These are phyloP conservation scores for Pleurotus giganteus DNA, from an alignment of 768 basidiomycete genomes.

Conservation along the genomic window DNA sequence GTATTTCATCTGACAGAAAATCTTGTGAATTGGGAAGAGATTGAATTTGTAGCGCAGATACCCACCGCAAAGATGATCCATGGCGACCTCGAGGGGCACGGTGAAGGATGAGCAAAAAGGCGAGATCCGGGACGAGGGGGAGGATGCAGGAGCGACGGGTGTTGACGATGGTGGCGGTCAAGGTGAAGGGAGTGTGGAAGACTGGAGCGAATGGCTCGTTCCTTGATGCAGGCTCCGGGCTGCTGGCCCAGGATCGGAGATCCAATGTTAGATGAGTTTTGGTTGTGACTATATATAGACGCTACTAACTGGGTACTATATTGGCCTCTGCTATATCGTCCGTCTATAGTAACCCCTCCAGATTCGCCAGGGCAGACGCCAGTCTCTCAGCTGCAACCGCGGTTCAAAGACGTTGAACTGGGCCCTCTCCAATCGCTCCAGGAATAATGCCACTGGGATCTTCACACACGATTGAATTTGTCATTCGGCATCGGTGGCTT, in stretches of 20 bases:
- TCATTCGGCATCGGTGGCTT: neutral
- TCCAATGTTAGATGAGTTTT: slow-evolving; percentile 1
- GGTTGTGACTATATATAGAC: neutral
- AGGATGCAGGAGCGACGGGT: slow-evolving; percentile 7
- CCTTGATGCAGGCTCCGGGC: slow-evolving; percentile 9
- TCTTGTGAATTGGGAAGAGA: slow-evolving; percentile 7
- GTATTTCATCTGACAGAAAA: slow-evolving; percentile 53
- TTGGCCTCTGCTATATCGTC: slow-evolving; percentile 29
- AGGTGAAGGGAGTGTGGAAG: slow-evolving; percentile 22
- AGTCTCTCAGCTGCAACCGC: slow-evolving; percentile 62
- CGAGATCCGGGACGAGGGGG: slow-evolving; percentile 12
- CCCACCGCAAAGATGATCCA: slow-evolving; percentile 71
- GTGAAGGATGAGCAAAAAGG: slow-evolving; percentile 15
- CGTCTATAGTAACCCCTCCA: slow-evolving; percentile 42
- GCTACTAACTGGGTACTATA: neutral
- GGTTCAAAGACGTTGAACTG: slow-evolving; percentile 74
- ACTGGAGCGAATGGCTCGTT: slow-evolving; percentile 18
- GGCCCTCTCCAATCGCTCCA: slow-evolving; percentile 62
- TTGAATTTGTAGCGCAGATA: slow-evolving; percentile 18
- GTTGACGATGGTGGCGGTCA: slow-evolving; percentile 17
- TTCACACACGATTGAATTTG: slow-evolving; percentile 21
- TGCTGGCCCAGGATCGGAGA: slow-evolving; percentile 10
- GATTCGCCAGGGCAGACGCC: slow-evolving; percentile 76
- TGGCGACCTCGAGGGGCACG: slow-evolving; percentile 21
- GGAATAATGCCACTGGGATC: slow-evolving; percentile 67